Percentiles rank a stretch among this genome's conserved stretches.
These are phyloP conservation scores for Scheffersomyces parashehatae DNA, from an alignment of 1,139 yeast genomes.

Conservation along the genomic window DNA sequence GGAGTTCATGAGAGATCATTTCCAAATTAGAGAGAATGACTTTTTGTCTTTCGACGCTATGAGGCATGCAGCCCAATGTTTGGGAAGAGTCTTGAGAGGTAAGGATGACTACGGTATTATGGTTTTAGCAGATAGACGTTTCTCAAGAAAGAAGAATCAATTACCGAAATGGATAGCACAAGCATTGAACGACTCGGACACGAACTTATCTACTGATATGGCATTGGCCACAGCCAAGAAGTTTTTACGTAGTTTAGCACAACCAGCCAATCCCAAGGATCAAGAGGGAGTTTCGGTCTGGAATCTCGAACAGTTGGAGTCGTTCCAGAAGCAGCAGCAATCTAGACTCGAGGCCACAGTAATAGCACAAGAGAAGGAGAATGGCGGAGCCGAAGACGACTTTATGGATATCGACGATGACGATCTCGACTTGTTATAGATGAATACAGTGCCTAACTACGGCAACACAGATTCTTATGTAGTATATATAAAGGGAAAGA, in stretches of 20 bases:
- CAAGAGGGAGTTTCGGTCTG: slow-evolving; percentile 96
- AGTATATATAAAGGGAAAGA: too few species aligned
- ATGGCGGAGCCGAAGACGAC: slow-evolving; percentile 25
- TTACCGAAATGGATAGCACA: slow-evolving; percentile 97
- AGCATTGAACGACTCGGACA: slow-evolving; percentile 86
- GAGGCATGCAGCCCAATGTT: slow-evolving; percentile 99
- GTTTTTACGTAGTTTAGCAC: slow-evolving; percentile 90
- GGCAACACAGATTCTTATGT: too few species aligned
- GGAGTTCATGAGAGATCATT: slow-evolving; percentile 90
- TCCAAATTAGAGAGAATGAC: slow-evolving; percentile 89
- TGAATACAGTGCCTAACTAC: background rate
- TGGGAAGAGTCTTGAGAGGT: slow-evolving; percentile 95
- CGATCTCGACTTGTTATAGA: slow-evolving; percentile 39
- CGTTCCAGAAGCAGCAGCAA: slow-evolving; percentile 57
- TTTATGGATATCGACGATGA: slow-evolving; percentile 53
- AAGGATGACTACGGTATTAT: slow-evolving; percentile 98
- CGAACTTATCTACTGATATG: slow-evolving; percentile 94
- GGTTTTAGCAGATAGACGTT: slow-evolving; percentile 95
- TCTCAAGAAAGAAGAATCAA: slow-evolving; percentile 80
- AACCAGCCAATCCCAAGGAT: slow-evolving; percentile 86
- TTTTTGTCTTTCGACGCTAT: slow-evolving; percentile 96
- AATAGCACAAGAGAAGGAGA: slow-evolving; percentile 6
- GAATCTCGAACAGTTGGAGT: slow-evolving; percentile 70
- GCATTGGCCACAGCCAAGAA: slow-evolving; percentile 93
- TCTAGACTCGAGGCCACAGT: slow-evolving; percentile 18